These are phyloP conservation scores for Colletotrichum lini DNA, from an alignment of 2,329 filamentous ascomycete genomes.

Conservation along the genomic window DNA sequence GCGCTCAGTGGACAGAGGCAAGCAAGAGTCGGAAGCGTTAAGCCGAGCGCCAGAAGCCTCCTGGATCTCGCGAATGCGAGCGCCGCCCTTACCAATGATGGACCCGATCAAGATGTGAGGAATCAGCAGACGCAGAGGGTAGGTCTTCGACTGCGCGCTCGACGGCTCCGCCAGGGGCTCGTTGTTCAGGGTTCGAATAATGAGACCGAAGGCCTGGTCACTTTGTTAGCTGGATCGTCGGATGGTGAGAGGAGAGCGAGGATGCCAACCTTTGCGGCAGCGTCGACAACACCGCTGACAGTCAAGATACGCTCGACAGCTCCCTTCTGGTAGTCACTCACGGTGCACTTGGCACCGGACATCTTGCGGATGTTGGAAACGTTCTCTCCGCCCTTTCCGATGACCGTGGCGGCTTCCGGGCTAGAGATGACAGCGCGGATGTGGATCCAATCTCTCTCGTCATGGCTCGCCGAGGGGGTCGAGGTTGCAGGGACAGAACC, in stretches of 20 bases:
- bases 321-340: constrained; percentile 97
- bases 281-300: constrained; percentile 96
- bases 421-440: constrained; percentile 97
- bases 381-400: constrained; percentile 98
- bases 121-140: constrained; percentile 93
- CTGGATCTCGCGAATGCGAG: constrained; percentile 97
- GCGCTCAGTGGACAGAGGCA: constrained; percentile 95
- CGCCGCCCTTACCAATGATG: constrained; percentile 97
- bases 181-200: constrained; percentile 98
- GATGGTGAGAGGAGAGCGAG: neutral
- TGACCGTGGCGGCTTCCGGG: constrained; percentile 96
- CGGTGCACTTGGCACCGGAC: constrained; percentile 97
- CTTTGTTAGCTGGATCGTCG: constrained; percentile 15
- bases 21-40: constrained; percentile 94
- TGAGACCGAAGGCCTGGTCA: constrained; percentile 90
- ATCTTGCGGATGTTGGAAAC: constrained; percentile 96
- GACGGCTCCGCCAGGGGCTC: constrained; percentile 91
- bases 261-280: constrained; percentile 86
- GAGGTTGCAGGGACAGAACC: constrained; percentile 56
- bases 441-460: constrained; percentile 97
- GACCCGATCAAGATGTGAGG: constrained; percentile 98
- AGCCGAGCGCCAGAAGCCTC: constrained; percentile 96
- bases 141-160: constrained; percentile 95
- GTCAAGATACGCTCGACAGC: constrained; percentile 98
- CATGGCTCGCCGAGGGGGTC: constrained; percentile 72